Evolutionary conservation across 306 rosid genomes (phyloP), one percentile per base, ranked within the genome.

Genomic region (Begonia fuchsioides): DNA sequence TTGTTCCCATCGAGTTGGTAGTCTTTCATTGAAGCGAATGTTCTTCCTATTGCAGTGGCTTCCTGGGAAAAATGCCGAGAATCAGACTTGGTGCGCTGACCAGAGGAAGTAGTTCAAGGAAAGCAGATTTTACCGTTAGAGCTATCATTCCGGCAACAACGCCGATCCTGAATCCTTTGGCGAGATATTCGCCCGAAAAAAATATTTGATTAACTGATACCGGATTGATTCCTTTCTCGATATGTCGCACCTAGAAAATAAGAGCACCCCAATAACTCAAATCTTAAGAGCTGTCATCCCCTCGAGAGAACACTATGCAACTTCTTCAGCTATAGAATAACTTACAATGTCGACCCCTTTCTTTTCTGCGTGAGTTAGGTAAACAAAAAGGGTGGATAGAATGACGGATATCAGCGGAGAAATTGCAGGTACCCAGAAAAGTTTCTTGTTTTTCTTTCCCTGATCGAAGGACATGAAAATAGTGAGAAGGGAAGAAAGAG

Each of bases 11-110:
- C 95, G 4, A 90, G 46, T 72, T 81, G 90, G 64, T 90, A 90
- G 70, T 84, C 97, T 68, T 90, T 90, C 94, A 84, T 76, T 46
- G 92, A 39, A 57, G 97, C 97, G 57, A 84, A 84, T 55, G 97
- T 90, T 81, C 97, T 84, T 71, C 98, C 98, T 61, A 90, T 90
- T 38, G 95, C 95, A 54, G 70, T 19, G 17, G 98, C 98, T 75
- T 90, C 97, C 97, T 90, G 70, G 56, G 19, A 2, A 17, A 16
- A 17, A 10, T 49, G 13, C 12, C 16, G n/a, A 18, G 9, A 18
- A 16, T 57, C 13, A 48, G 54, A 38, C 50, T 38, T 43, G 54
- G 10, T 57, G 1, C 1, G 7, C 3, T 2, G 5, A 20, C 5
- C 1, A 8, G 5, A 26, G 35, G 35, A 26, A 26, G 8, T 26